phyloP scores from a whole-genome alignment of 345 rosid species.

The Populus nigra region DNA sequence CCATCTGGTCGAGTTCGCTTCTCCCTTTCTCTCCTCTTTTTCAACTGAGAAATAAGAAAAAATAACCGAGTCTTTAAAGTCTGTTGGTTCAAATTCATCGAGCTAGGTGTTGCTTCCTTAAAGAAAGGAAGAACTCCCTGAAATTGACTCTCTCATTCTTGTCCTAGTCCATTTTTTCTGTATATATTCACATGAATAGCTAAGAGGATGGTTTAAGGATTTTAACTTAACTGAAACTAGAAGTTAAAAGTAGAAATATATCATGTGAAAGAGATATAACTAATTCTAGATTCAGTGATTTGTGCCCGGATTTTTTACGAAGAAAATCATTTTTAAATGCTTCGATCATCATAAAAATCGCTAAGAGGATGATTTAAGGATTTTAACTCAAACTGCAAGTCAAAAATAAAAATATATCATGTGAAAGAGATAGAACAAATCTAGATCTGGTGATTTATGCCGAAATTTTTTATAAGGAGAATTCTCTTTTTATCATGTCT shows the following conservation, averaged over 20 bases:
- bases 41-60: too few relatives aligned
- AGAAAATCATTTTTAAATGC: conserved; percentile 64
- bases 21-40: too few relatives aligned
- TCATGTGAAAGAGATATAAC: conserved; percentile 35
- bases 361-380: too few relatives aligned
- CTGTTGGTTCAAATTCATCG: too few relatives aligned
- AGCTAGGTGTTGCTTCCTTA: not conserved
- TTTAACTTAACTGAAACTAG: not conserved
- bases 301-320: conserved; percentile 59
- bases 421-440: conserved; percentile 45
- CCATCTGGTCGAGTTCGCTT: too few relatives aligned
- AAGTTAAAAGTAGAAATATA: not conserved
- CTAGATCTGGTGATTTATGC: conserved; percentile 53
- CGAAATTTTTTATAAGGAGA: conserved; percentile 64
- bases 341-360: not conserved
- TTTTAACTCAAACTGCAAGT: not conserved
- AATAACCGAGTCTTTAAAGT: accelerated
- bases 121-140: conserved; percentile 75
- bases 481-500: conserved; percentile 57
- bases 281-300: conserved; percentile 60
- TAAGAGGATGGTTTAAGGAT: not conserved
- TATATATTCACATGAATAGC: conserved; percentile 25
- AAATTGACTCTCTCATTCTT: conserved; percentile 69
- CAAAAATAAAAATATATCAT: not conserved
- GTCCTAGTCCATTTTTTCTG: conserved; percentile 94